A percentile compares a stretch with the other conserved stretches of the same genome.
phyloP scores from a whole-genome alignment of 805 yeast species.

The Clavispora vitiphila region DNA sequence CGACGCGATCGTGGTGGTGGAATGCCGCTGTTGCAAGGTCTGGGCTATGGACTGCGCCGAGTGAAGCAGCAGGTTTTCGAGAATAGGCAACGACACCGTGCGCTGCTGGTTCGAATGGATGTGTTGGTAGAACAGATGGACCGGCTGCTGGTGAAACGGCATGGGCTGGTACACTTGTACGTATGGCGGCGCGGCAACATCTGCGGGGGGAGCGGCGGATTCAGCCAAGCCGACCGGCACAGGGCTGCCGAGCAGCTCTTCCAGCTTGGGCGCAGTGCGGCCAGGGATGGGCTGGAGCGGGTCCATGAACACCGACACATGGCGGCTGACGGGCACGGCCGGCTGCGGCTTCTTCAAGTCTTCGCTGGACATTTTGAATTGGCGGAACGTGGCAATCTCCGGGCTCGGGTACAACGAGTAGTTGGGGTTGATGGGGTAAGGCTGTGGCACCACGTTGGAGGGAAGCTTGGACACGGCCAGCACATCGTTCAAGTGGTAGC shows the following conservation, averaged over 20 bases:
- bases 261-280: slow-evolving; percentile 1
- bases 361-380: slow-evolving; percentile 5
- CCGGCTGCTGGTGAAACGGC: background rate
- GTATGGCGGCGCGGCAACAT: slow-evolving; percentile 2
- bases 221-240: background rate
- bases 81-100: slow-evolving; percentile 12
- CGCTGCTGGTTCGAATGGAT: slow-evolving; percentile 6
- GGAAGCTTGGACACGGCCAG: slow-evolving; percentile 6
- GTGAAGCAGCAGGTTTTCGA: slow-evolving; percentile 8
- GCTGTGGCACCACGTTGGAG: slow-evolving; percentile 29
- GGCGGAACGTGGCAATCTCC: slow-evolving; percentile 11
- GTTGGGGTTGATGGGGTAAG: slow-evolving; percentile 32
- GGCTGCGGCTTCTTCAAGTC: slow-evolving; percentile 3
- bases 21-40: background rate
- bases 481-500: slow-evolving; percentile 10
- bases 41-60: background rate
- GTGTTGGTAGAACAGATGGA: background rate
- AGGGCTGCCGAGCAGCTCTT: background rate
- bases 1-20: background rate
- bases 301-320: slow-evolving; percentile 37
- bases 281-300: slow-evolving; percentile 30
- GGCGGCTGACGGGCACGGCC: slow-evolving; percentile 24
- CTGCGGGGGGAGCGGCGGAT: background rate
- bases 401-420: slow-evolving; percentile 24
- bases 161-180: slow-evolving; percentile 16